Conservation (phyloP, 148 eudicot genomes). For the Vaccinium darrowii region DNA sequence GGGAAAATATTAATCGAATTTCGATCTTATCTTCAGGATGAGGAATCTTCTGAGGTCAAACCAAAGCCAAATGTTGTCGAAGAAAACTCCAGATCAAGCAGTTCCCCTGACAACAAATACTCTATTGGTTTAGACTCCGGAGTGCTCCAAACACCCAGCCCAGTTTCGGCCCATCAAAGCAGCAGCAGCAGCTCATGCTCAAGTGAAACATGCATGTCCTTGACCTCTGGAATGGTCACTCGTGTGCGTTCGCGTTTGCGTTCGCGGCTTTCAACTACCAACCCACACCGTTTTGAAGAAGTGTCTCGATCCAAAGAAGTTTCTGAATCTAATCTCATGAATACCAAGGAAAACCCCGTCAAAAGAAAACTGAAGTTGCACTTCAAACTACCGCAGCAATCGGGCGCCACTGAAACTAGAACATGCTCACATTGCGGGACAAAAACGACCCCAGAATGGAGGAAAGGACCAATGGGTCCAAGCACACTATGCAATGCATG, state of each 20-base stretch:
- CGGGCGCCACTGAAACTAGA: neutral
- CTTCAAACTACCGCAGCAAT: slow-evolving; percentile 15
- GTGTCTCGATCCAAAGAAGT: neutral
- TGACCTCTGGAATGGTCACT: neutral
- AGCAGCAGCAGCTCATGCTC: slow-evolving; percentile 31
- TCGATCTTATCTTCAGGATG: slow-evolving; percentile 17
- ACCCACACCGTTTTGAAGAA: neutral
- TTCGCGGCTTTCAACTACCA: slow-evolving; percentile 12
- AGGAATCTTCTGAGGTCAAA: slow-evolving; percentile 14
- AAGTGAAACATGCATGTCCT: neutral
- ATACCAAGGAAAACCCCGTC: neutral
- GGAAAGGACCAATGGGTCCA: slow-evolving; percentile 89
- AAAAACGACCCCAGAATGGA: slow-evolving; percentile 96
- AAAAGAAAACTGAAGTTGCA: slow-evolving; percentile 21
- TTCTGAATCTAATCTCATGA: neutral
- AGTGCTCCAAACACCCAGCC: slow-evolving; percentile 30
- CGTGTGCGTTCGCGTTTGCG: neutral
- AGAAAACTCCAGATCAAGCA: slow-evolving; percentile 4
- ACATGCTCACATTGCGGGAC: neutral
- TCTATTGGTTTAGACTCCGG: slow-evolving; percentile 7
- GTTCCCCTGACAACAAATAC: neutral
- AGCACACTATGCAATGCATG: slow-evolving; percentile 93
- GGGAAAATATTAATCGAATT: neutral
- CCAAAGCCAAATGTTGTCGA: neutral
- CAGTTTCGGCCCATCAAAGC: slow-evolving; percentile 37